phyloP scores from a whole-genome alignment of 1,139 yeast genomes.

The Pneumocystis oryctolagi region DNA sequence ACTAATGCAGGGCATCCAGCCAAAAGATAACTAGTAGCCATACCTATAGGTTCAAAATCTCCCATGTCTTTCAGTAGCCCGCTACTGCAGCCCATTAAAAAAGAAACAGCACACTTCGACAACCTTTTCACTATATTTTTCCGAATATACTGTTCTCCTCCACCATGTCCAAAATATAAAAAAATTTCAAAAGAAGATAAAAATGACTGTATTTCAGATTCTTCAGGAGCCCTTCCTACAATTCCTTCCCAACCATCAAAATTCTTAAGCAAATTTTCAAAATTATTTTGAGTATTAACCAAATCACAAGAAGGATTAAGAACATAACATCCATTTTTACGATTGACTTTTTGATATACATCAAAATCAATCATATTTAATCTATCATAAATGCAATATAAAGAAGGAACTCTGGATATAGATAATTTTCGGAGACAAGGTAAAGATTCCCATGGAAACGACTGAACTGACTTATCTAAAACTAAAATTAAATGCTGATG shows the following conservation, averaged over 20 bases:
- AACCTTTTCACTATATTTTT: slow-evolving; percentile 35
- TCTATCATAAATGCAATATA: slow-evolving; percentile 33
- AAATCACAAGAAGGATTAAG: slow-evolving; percentile 78
- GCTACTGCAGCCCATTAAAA: slow-evolving; percentile 86
- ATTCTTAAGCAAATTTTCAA: slow-evolving; percentile 33
- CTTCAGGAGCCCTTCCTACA: slow-evolving; percentile 42
- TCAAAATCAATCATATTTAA: slow-evolving; percentile 21
- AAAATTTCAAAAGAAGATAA: slow-evolving; percentile 38
- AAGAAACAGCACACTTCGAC: slow-evolving; percentile 44
- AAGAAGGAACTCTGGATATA: slow-evolving; percentile 63
- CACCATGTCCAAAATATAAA: slow-evolving; percentile 80
- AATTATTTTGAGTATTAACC: slow-evolving; percentile 46
- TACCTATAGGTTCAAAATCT: slow-evolving; percentile 57
- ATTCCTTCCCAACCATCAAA: slow-evolving; percentile 19
- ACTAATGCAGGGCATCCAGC: slow-evolving; percentile 75
- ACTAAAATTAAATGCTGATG: slow-evolving; percentile 50
- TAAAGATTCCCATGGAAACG: slow-evolving; percentile 82
- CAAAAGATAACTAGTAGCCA: slow-evolving; percentile 54
- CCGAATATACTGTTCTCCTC: slow-evolving; percentile 71
- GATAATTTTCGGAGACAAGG: slow-evolving; percentile 40
- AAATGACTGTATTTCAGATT: slow-evolving; percentile 31
- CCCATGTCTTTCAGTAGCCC: slow-evolving; percentile 49
- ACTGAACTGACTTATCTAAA: slow-evolving; percentile 47
- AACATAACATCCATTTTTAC: slow-evolving; percentile 37
- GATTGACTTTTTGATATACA: slow-evolving; percentile 16